A percentile compares a stretch with the other conserved stretches of the same genome.
Conservation (phyloP, 2,329 filamentous ascomycete species). For the Grosmannia serpens region DNA sequence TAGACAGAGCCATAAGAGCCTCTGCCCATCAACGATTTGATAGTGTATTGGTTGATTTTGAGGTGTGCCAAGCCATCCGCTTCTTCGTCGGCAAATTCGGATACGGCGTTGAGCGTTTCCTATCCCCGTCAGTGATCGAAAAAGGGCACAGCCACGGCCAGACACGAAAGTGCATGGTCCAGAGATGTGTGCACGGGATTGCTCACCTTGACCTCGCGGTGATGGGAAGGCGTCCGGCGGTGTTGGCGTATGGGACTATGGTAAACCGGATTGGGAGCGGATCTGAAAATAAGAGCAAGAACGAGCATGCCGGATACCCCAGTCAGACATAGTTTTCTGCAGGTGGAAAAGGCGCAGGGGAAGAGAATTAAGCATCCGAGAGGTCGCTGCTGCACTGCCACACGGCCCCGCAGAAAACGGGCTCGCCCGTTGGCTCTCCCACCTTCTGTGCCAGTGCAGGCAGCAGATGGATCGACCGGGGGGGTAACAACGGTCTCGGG, state of each 20-base stretch:
- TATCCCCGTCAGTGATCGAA: conserved; percentile 20
- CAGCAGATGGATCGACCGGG: not conserved
- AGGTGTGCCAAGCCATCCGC: conserved; percentile 72
- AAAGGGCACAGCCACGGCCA: too few species aligned
- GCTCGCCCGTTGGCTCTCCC: conserved; percentile 6
- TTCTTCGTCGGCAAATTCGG: conserved; percentile 76
- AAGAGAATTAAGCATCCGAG: not conserved
- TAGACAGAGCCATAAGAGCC: conserved; percentile 94
- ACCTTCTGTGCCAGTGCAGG: not conserved
- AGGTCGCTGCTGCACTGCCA: conserved; percentile 10
- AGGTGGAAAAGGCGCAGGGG: not conserved
- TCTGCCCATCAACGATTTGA: conserved; percentile 90
- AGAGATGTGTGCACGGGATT: not conserved
- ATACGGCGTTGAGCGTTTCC: conserved; percentile 87
- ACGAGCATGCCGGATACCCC: not conserved
- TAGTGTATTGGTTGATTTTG: conserved; percentile 87
- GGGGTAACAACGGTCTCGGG: not conserved
- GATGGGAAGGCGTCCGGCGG: conserved; percentile 43
- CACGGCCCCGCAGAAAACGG: conserved; percentile 12
- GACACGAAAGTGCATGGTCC: not conserved
- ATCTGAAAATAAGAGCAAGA: conserved; percentile 20
- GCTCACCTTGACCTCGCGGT: conserved; percentile 46
- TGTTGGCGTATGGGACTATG: conserved; percentile 47
- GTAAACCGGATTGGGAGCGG: conserved; percentile 31
- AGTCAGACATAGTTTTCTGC: not conserved